Conservation (phyloP, 2,329 filamentous ascomycete species). For the Magnaporthiopsis rhizophila region DNA sequence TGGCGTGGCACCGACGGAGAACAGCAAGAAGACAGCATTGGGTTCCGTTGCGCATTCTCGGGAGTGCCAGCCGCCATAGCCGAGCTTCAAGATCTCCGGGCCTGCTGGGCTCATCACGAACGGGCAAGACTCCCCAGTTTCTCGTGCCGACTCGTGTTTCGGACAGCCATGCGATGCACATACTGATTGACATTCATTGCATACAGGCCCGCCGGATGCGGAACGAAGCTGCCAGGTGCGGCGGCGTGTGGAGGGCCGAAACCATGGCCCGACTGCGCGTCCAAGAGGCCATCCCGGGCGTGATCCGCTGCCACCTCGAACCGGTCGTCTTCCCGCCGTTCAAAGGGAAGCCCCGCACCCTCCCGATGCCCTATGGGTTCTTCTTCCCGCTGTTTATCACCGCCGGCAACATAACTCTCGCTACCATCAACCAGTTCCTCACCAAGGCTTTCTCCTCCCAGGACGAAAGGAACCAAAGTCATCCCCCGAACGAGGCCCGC, state of each 20-base stretch:
- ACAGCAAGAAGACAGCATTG: background rate
- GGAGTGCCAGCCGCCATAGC: background rate
- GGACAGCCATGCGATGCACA: too few relatives aligned
- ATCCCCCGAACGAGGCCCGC: too few relatives aligned
- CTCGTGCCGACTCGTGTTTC: too few relatives aligned
- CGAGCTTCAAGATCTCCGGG: background rate
- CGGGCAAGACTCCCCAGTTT: background rate
- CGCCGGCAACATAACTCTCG: background rate
- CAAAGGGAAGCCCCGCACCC: background rate
- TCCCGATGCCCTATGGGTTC: background rate
- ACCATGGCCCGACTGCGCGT: background rate
- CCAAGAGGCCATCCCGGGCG: background rate
- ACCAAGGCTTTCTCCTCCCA: background rate
- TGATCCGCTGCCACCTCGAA: background rate
- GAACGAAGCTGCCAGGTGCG: background rate
- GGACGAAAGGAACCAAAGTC: background rate
- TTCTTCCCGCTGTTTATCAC: conserved; percentile 1
- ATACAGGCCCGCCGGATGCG: background rate
- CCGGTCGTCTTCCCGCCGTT: background rate
- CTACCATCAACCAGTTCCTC: background rate
- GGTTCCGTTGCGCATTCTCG: background rate
- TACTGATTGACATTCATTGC: too few relatives aligned
- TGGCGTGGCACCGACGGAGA: background rate
- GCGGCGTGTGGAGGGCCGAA: background rate
- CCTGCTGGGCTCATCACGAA: background rate